Evolutionary conservation across 371 early-diverging fungal genomes (phyloP).

Genomic region (Apophysomyces variabilis): DNA sequence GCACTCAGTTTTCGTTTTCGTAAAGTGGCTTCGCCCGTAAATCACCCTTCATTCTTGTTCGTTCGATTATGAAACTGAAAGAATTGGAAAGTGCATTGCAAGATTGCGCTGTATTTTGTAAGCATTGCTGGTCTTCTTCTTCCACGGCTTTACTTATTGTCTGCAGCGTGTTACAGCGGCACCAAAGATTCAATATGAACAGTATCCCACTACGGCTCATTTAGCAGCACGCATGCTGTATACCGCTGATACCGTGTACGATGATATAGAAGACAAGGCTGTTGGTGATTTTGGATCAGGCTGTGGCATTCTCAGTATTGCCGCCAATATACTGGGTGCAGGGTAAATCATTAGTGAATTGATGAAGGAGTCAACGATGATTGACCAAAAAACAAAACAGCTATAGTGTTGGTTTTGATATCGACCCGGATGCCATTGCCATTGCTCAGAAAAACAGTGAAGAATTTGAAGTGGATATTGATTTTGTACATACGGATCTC

Average conservation of each 20-base stretch:
- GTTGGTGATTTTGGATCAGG: conserved; percentile 87
- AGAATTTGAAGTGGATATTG: conserved; percentile 69
- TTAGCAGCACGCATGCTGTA: conserved; percentile 83
- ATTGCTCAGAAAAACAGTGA: conserved; percentile 74
- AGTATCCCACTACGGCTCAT: conserved; percentile 88
- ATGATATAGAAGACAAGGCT: conserved; percentile 77
- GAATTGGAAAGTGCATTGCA: conserved; percentile 77
- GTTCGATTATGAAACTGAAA: conserved; percentile 70
- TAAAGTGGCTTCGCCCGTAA: conserved; percentile 7
- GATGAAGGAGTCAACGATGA: background rate
- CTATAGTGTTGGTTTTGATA: conserved; percentile 76
- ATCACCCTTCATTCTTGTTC: background rate
- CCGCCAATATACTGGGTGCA: conserved; percentile 68
- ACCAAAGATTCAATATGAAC: conserved; percentile 85
- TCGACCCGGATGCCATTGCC: conserved; percentile 80
- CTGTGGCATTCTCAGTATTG: conserved; percentile 76
- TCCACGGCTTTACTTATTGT: conserved; percentile 10
- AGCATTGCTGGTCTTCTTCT: background rate
- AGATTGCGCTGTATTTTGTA: conserved; percentile 74
- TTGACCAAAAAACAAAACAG: conserved; percentile 16
- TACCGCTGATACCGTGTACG: conserved; percentile 77
- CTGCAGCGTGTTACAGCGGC: conserved; percentile 39
- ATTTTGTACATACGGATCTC: conserved; percentile 62
- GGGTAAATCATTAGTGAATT: conserved; percentile 24
- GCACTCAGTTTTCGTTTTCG: too few relatives aligned